Conservation (phyloP, 805 yeast genomes). For the Candida caryicola region DNA sequence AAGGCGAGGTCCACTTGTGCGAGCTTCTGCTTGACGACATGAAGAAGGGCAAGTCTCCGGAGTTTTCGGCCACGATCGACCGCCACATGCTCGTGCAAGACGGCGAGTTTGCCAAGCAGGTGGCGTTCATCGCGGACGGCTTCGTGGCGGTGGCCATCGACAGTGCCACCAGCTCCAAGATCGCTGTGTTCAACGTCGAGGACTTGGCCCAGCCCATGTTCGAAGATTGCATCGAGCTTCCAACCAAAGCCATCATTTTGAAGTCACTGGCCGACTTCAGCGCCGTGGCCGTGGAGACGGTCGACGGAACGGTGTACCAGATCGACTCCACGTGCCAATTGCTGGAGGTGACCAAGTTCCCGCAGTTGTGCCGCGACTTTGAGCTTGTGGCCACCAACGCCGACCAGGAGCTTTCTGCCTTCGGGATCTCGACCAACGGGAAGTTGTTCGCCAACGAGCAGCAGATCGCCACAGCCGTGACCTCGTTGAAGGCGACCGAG, state of each 20-base stretch:
- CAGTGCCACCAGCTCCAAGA: constrained; percentile 46
- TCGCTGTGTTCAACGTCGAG: constrained; percentile 48
- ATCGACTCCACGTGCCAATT: constrained; percentile 29
- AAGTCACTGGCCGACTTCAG: constrained; percentile 54
- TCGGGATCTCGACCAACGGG: constrained; percentile 77
- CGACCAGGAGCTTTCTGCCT: constrained; percentile 37
- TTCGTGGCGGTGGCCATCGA: constrained; percentile 61
- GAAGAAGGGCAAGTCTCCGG: constrained; percentile 49
- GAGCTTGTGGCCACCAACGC: constrained; percentile 38
- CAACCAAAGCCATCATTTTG: constrained; percentile 53
- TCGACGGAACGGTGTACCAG: constrained; percentile 57
- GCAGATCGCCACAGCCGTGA: constrained; percentile 68
- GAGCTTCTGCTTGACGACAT: constrained; percentile 50
- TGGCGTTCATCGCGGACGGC: constrained; percentile 52
- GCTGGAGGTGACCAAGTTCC: constrained; percentile 50
- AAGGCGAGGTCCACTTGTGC: constrained; percentile 28
- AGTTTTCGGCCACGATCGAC: constrained; percentile 28
- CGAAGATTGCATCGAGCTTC: constrained; percentile 40
- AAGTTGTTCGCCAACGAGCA: constrained; percentile 63
- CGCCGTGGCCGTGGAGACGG: constrained; percentile 53
- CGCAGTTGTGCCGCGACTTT: constrained; percentile 62
- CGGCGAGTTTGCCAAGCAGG: constrained; percentile 57
- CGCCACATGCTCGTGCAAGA: constrained; percentile 35
- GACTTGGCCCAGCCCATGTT: constrained; percentile 42
- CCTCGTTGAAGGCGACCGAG: constrained; percentile 74